These are phyloP conservation scores for Avena insularis DNA, from an alignment of 176 grass and related monocot genomes.

Conservation along the genomic window DNA sequence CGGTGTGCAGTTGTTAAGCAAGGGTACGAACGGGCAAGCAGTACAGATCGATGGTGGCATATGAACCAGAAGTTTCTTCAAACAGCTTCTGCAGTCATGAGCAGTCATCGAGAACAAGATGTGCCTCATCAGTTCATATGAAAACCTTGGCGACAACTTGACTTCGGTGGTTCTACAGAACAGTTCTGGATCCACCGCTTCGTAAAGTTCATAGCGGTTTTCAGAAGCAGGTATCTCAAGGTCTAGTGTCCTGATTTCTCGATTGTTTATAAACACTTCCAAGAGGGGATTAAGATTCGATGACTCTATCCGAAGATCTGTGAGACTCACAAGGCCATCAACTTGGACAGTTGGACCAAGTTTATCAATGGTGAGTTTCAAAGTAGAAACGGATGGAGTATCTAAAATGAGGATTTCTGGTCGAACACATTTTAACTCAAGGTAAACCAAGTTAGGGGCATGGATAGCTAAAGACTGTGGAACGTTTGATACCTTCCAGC, in stretches of 20 bases:
- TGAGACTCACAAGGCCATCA: constrained; percentile 53
- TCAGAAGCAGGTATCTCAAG: constrained; percentile 45
- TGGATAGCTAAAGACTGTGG: constrained; percentile 50
- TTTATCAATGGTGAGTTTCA: constrained; percentile 65
- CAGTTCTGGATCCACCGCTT: constrained; percentile 27
- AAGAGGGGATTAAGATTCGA: constrained; percentile 42
- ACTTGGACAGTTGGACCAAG: constrained; percentile 42
- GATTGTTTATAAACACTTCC: constrained; percentile 14
- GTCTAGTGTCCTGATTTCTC: constrained; percentile 52
- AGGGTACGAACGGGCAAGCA: constrained; percentile 17
- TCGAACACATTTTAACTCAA: constrained; percentile 69
- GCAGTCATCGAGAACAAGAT: not conserved
- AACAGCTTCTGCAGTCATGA: constrained; percentile 39
- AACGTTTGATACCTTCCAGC: constrained; percentile 67
- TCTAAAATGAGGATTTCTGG: constrained; percentile 67
- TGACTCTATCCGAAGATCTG: constrained; percentile 57
- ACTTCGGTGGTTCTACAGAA: constrained; percentile 60
- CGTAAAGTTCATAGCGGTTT: constrained; percentile 33
- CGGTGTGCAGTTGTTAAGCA: constrained; percentile 47
- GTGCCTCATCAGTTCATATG: constrained; percentile 47
- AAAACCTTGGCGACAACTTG: constrained; percentile 57
- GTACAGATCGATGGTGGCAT: not conserved
- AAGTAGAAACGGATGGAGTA: constrained; percentile 51
- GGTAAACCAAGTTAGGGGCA: constrained; percentile 63
- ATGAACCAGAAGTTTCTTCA: constrained; percentile 72